Base-by-base conservation (phyloP, 1,284 basidiomycete species). In the Puccinia coronata region DNA sequence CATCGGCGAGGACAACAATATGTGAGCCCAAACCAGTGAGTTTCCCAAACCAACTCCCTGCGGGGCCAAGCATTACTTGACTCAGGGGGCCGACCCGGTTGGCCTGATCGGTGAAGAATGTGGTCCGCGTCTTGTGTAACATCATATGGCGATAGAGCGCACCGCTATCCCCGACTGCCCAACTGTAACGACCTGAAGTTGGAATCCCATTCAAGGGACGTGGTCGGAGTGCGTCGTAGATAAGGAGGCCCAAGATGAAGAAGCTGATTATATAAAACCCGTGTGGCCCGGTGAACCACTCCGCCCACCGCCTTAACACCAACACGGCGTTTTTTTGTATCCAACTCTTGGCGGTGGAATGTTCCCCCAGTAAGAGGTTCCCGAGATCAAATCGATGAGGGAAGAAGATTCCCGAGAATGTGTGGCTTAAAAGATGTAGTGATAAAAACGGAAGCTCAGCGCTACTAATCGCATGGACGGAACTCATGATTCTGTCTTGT, bases 161-260 rank as follows among this genome's bases (percentile, higher is more conserved):
- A 41, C 55, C 47, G n/a, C 63, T 65, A 41, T 77, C 59, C 8
- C 75, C 75, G 53, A 77, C 36, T 12, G 59, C 75, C 75, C 75
- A 77, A 67, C 59, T 34, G 59, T 63, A 77, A 43, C 61, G 55
- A 67, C 59, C 59, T 77, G 75, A 77, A 20, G 47, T 77, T 65
- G 75, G 75, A 65, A 77, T 77, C 31, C 75, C 75, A 77, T n/a
- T 51, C 49, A 77, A 65, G 47, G 75, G 75, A 63, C 61, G 57
- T 67, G 75, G 75, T 53, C 59, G 55, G 43, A 77, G 61, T 65
- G 57, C 47, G 36, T 65, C 47, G 59, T 77, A 77, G 47, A 77
- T 77, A 72, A 72, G 51, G 70, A 72, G 70, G 70, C 70, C 43
- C 70, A 72, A 72, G 70, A 72, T 72, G 49, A 72, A 51, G 49